phyloP scores from a whole-genome alignment of 768 basidiomycete species.

The Gymnopilus dilepis region DNA sequence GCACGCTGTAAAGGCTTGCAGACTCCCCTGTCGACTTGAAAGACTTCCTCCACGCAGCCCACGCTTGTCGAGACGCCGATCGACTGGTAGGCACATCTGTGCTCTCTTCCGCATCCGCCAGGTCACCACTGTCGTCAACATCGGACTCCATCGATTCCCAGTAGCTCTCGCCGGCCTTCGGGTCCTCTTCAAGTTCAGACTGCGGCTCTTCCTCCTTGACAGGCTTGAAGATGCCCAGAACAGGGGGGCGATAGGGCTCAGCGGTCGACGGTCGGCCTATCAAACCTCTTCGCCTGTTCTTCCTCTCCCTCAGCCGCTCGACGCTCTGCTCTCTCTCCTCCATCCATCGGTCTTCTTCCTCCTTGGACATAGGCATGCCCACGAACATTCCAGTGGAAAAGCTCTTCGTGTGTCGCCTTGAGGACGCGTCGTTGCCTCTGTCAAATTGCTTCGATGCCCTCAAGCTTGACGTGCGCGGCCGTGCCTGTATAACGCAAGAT shows the following conservation, averaged over 20 bases:
- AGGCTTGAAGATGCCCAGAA: neutral
- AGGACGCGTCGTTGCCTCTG: neutral
- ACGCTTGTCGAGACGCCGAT: neutral
- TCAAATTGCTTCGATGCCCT: neutral
- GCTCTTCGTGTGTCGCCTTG: slow-evolving; percentile 2
- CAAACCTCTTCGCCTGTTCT: slow-evolving; percentile 31
- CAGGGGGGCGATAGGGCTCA: neutral
- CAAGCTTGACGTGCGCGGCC: slow-evolving; percentile 7
- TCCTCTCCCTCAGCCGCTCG: slow-evolving; percentile 34
- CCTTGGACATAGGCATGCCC: slow-evolving; percentile 23
- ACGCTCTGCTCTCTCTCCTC: slow-evolving; percentile 34
- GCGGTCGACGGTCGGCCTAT: slow-evolving; percentile 5
- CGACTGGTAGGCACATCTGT: neutral
- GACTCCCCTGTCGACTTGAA: slow-evolving; percentile 13
- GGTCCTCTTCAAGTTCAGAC: neutral
- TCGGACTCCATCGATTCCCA: slow-evolving; percentile 5
- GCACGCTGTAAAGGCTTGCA: slow-evolving; percentile 14
- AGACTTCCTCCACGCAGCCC: slow-evolving; percentile 4
- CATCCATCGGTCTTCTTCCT: slow-evolving; percentile 39
- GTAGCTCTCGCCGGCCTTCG: neutral
- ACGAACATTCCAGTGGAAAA: slow-evolving; percentile 3
- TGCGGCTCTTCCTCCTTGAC: slow-evolving; percentile 6
- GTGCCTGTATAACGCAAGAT: neutral
- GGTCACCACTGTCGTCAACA: slow-evolving; percentile 9
- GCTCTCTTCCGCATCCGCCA: slow-evolving; percentile 6